Percentiles rank a stretch among this genome's conserved stretches.
Evolutionary conservation across 441 rosid species (phyloP).

Genomic region (Theobroma grandiflorum): DNA sequence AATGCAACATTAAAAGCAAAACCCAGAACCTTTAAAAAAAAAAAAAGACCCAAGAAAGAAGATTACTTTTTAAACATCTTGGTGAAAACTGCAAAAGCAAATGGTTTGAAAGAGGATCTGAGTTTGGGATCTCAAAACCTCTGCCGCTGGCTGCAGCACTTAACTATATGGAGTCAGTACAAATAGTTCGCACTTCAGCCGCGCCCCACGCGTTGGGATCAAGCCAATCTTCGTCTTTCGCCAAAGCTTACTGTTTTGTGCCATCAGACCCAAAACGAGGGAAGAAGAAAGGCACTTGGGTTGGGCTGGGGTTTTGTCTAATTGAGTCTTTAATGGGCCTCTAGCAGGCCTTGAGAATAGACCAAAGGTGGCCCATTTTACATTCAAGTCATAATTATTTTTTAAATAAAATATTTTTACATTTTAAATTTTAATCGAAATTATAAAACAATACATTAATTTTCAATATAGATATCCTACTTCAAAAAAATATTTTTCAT

Average conservation of each 20-base stretch:
- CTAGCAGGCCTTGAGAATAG: neutral
- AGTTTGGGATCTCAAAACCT: conserved; percentile 32
- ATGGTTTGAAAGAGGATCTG: conserved; percentile 27
- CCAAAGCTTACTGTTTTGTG: too few relatives aligned
- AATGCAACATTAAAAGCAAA: neutral
- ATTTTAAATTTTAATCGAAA: too few relatives aligned
- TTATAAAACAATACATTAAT: too few relatives aligned
- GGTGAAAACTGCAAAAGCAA: neutral
- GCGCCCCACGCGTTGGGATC: neutral
- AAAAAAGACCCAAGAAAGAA: neutral
- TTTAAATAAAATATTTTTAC: too few relatives aligned
- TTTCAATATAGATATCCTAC: too few relatives aligned
- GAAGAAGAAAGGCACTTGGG: neutral
- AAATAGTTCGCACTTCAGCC: neutral
- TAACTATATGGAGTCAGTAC: too few relatives aligned
- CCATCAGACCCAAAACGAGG: neutral
- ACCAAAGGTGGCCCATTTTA: too few relatives aligned
- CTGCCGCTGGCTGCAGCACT: neutral
- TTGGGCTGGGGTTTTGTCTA: neutral
- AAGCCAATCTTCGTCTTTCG: neutral
- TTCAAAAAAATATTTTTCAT: too few relatives aligned
- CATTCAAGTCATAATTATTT: too few relatives aligned
- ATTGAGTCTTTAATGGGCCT: neutral
- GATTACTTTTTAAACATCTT: conserved; percentile 67
- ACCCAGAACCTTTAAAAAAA: neutral